A percentile compares a stretch with the other conserved stretches of the same genome.
These are phyloP conservation scores for Blastobotrys illinoisensis DNA, from an alignment of 1,139 yeast genomes.

Conservation along the genomic window DNA sequence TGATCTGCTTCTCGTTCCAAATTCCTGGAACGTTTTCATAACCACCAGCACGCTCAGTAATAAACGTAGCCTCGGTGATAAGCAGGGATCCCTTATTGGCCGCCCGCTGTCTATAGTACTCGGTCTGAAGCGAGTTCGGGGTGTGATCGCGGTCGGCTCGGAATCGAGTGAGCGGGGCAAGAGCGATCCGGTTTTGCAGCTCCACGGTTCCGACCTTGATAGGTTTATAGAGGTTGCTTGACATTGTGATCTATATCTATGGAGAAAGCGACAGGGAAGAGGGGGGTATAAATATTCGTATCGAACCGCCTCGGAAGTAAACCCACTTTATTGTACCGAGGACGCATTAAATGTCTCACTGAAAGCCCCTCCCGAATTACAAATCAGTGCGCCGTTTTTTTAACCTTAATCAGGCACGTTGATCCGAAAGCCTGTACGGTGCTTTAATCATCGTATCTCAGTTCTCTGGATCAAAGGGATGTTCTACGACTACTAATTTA, in stretches of 20 bases:
- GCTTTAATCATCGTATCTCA: too few relatives aligned
- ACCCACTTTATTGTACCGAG: background rate
- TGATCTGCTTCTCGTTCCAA: slow-evolving; percentile 43
- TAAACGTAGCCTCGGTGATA: slow-evolving; percentile 42
- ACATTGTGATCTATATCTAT: slow-evolving; percentile 24
- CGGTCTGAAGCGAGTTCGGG: slow-evolving; percentile 43
- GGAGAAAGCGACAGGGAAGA: background rate
- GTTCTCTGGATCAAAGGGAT: too few relatives aligned
- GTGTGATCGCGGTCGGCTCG: slow-evolving; percentile 34
- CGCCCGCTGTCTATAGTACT: slow-evolving; percentile 52
- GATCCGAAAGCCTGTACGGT: background rate
- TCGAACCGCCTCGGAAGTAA: background rate
- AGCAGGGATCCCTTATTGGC: slow-evolving; percentile 45
- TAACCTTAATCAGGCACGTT: background rate
- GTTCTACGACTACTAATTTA: too few relatives aligned
- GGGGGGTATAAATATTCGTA: background rate
- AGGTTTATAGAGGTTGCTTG: slow-evolving; percentile 26
- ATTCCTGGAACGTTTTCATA: slow-evolving; percentile 48
- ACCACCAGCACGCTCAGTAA: slow-evolving; percentile 34
- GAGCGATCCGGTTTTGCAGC: slow-evolving; percentile 40
- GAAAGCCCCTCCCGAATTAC: too few relatives aligned
- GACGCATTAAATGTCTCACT: background rate
- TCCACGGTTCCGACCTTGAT: slow-evolving; percentile 26
- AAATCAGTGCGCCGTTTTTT: background rate
- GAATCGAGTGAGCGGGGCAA: slow-evolving; percentile 52